Evolutionary conservation across 306 rosid species (phyloP), one percentile per base, ranked within the genome.

Genomic region (Inga oerstediana): DNA sequence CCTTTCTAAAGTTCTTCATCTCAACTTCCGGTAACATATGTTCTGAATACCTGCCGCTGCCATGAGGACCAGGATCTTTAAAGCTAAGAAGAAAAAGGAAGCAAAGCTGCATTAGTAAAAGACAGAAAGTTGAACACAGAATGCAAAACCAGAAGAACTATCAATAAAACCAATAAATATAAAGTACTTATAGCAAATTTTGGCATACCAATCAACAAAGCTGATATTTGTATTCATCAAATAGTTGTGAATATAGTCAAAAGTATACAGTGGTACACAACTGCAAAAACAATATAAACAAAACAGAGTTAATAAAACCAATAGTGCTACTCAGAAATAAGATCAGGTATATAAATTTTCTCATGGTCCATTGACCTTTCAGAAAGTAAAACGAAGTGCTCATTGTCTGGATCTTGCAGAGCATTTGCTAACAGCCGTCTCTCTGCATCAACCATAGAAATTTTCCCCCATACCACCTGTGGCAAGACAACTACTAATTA

Each of bases 401-500:
- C 97, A 84, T 97, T 97, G 83, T 90, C 92, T 45, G 89, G 90
- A 93, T 97, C 99, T 77, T 93, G 87, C 70, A 97, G 98, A 79
- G 99, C 99, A 82, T 83, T 84, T 69, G 95, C 95, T 85, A 97
- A 82, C 75, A 97, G 85, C 80, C 99, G 86, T 85, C 92, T 94
- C 93, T 97, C 99, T 20, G 99, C 99, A 91, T 94, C 98, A 61
- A 97, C 91, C 99, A 97, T 97, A 54, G 99, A 91, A 87, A 97
- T 97, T 86, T 91, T 97, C 16, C 99, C 99, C 99, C 99, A 97
- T 24, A 97, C 86, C 74, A 97, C 99, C 99, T 97, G 91, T 72
- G 87, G 81, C 84, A 82, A 85, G 81, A 86, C 24, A 56, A 78
- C 77, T 69, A 79, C 68, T 43, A 59, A 82, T 84, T 81, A 82